Evolutionary conservation across 1,139 yeast species (phyloP).

Genomic region (Suhomyces terraborum): DNA sequence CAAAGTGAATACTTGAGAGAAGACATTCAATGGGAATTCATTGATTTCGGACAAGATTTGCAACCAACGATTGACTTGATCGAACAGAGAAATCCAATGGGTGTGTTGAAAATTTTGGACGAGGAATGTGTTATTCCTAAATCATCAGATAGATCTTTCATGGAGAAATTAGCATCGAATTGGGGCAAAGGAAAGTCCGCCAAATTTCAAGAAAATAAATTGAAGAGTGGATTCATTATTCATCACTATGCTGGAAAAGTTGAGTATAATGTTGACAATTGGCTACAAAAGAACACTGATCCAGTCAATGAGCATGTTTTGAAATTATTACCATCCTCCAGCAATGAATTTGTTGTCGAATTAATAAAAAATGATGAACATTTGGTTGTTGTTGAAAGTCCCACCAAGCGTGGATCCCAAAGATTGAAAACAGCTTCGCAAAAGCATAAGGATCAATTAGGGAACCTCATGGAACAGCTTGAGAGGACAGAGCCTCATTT

Average conservation of each 20-base stretch:
- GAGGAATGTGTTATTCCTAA: slow-evolving; percentile 97
- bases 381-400: slow-evolving; percentile 10
- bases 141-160: slow-evolving; percentile 79
- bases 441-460: slow-evolving; percentile 81
- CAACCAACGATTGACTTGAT: slow-evolving; percentile 94
- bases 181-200: slow-evolving; percentile 59
- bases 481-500: slow-evolving; percentile 91
- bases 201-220: slow-evolving; percentile 72
- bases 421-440: slow-evolving; percentile 81
- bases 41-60: slow-evolving; percentile 94
- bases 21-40: slow-evolving; percentile 93
- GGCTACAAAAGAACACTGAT: slow-evolving; percentile 94
- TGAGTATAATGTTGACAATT: slow-evolving; percentile 86
- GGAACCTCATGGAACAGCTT: slow-evolving; percentile 70
- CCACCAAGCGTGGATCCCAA: slow-evolving; percentile 15
- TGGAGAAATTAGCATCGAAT: slow-evolving; percentile 70
- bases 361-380: slow-evolving; percentile 31
- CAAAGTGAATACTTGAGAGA: slow-evolving; percentile 94
- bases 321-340: slow-evolving; percentile 56
- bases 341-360: slow-evolving; percentile 47
- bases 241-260: slow-evolving; percentile 96
- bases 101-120: slow-evolving; percentile 84
- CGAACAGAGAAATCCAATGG: slow-evolving; percentile 76
- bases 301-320: slow-evolving; percentile 82
- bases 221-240: slow-evolving; percentile 69